phyloP scores from a whole-genome alignment of 75 land plant genomes.

The Cunninghamia lanceolata region DNA sequence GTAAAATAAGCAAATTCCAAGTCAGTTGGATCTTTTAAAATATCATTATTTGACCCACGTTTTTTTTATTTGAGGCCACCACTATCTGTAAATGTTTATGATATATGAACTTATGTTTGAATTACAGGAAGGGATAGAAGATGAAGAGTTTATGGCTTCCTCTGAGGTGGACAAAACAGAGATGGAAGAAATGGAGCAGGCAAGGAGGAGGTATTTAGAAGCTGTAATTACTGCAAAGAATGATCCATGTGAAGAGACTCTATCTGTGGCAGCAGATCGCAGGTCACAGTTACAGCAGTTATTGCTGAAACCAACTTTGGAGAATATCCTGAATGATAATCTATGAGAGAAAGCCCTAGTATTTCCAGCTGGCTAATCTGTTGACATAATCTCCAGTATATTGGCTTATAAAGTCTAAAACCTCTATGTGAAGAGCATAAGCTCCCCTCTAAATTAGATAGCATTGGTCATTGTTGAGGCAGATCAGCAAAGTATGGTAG shows the following conservation, averaged over 20 bases:
- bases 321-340: not conserved
- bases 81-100: not conserved
- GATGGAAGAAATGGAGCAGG: not conserved
- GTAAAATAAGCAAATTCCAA: not conserved
- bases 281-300: constrained; percentile 9
- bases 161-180: not conserved
- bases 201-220: constrained; percentile 6
- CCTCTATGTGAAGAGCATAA: not conserved
- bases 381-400: not conserved
- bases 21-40: not conserved
- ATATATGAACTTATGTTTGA: not conserved
- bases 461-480: not conserved
- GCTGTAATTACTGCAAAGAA: constrained; percentile 7
- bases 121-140: not conserved
- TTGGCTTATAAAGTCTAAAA: not conserved
- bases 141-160: not conserved
- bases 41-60: not conserved
- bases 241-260: constrained; percentile 7
- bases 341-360: not conserved
- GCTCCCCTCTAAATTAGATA: not conserved
- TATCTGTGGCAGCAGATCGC: not conserved
- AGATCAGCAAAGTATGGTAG: not conserved
- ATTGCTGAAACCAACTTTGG: constrained; percentile 2
- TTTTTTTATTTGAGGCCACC: not conserved
- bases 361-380: not conserved